Evolutionary conservation across 2,329 filamentous ascomycete species (phyloP), one percentile per base, ranked within the genome.

Genomic region (Alternaria rosae): DNA sequence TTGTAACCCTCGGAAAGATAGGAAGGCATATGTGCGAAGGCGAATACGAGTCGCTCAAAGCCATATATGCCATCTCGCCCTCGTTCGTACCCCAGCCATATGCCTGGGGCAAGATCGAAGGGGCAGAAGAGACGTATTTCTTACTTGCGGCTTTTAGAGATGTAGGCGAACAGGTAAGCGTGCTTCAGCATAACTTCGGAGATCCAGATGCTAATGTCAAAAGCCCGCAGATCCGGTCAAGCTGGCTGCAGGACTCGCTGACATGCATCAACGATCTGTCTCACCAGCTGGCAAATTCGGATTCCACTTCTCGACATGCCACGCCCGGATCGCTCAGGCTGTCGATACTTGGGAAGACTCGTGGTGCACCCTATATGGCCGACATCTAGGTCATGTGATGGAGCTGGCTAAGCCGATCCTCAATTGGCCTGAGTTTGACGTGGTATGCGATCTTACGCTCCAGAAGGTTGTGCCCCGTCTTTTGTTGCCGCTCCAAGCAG

Each of bases 341-440:
- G 35, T 38, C 35, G 35, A 38, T 17, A 38, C 35, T 10, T 38
- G 35, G 35, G 35, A 38, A 11, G 35, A 11, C n/a, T 38, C 35
- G 0, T 38, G 35, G 35, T 38, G 35, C 3, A 1, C n/a, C 0
- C 35, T 38, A 2, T 38, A 2, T 1, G 3, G 32, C 1, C 15
- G 1, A 2, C 35, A 38, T 0, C 35, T 38, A 38, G 35, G 35
- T 3, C 35, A 38, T 17, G 35, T 38, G 15, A 38, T 38, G 35
- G n/a, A 17, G 0, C 2, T 38, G 35, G 35, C 35, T 0, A 38
- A 38, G 35, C n/a, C 35, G 0, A 6, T 38, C n/a, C 35, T 38
- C 8, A 38, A 38, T 1, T 38, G 35, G 35, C 35, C 35, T 1
- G 9, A 0, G 0, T 38, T 38, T 9, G 35, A 38, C 1, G 35